These are phyloP conservation scores for Rhizophagus sp. DNA, from an alignment of 192 early-diverging fungal genomes.

Conservation along the genomic window DNA sequence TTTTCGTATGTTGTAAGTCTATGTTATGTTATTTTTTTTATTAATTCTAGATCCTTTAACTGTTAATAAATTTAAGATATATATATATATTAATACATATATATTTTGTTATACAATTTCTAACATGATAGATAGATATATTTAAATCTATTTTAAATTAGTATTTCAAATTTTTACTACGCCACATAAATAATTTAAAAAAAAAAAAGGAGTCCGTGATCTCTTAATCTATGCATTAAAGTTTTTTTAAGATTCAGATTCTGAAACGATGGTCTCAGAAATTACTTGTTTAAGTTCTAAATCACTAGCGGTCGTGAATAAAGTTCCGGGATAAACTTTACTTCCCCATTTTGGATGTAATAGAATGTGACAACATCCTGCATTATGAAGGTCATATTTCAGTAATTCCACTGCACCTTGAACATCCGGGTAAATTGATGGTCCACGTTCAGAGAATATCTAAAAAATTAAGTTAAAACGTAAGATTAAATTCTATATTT, in stretches of 20 bases:
- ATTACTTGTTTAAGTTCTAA: constrained; percentile 42
- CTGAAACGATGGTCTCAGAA: background rate
- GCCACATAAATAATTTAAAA: too few relatives aligned
- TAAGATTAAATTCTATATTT: background rate
- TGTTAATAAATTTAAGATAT: too few relatives aligned
- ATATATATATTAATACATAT: too few relatives aligned
- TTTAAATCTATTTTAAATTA: too few relatives aligned
- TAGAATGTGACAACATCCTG: constrained; percentile 82
- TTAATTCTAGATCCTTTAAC: too few relatives aligned
- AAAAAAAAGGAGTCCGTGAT: too few relatives aligned
- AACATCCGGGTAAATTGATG: constrained; percentile 87
- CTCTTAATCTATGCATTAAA: too few relatives aligned
- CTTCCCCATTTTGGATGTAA: constrained; percentile 91
- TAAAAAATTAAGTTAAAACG: constrained; percentile 23
- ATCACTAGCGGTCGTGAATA: constrained; percentile 78
- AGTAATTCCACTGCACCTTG: constrained; percentile 75
- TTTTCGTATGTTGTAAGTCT: too few relatives aligned
- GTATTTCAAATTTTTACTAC: too few relatives aligned
- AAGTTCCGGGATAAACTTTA: constrained; percentile 83
- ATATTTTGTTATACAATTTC: too few relatives aligned
- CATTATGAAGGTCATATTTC: constrained; percentile 74
- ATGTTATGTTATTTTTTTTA: too few relatives aligned
- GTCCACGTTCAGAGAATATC: constrained; percentile 67
- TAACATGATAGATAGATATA: too few relatives aligned
- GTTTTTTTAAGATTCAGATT: background rate